Evolutionary conservation across 805 yeast species (phyloP).

Genomic region (Alloascoidea africana): DNA sequence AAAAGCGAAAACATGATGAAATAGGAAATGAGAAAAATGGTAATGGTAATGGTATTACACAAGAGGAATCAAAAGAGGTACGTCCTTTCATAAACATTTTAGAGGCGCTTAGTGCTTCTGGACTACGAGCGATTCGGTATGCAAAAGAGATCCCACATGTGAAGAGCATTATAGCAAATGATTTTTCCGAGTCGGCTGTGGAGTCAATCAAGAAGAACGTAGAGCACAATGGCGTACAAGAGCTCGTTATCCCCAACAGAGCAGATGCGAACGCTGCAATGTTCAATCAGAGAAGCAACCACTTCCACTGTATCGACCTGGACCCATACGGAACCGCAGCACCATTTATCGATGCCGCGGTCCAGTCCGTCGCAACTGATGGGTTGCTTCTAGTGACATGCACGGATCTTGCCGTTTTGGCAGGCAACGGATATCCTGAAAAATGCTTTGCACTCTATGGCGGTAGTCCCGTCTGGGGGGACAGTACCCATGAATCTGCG

Average conservation of each 20-base stretch:
- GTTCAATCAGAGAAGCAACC: conserved; percentile 29
- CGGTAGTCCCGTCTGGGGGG: conserved; percentile 76
- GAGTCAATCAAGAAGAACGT: conserved; percentile 61
- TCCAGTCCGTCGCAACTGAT: conserved; percentile 69
- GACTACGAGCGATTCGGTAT: conserved; percentile 84
- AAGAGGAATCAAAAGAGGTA: conserved; percentile 3
- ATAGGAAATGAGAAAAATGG: neutral
- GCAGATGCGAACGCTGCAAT: conserved; percentile 89
- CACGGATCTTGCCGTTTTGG: conserved; percentile 90
- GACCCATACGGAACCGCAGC: conserved; percentile 98
- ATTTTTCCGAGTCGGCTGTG: conserved; percentile 76
- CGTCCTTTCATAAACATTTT: conserved; percentile 48
- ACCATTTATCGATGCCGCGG: conserved; percentile 87
- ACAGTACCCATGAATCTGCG: conserved; percentile 88
- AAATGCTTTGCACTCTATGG: conserved; percentile 93
- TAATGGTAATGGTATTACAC: conserved; percentile 6
- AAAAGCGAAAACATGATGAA: conserved; percentile 1
- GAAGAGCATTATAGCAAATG: conserved; percentile 73
- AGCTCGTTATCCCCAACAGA: conserved; percentile 46
- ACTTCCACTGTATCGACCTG: conserved; percentile 77
- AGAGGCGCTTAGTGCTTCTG: conserved; percentile 92
- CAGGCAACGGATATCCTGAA: conserved; percentile 94
- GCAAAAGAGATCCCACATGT: conserved; percentile 81
- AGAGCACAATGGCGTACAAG: conserved; percentile 41
- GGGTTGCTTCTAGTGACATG: conserved; percentile 87